These are phyloP conservation scores for Spinacia oleracea DNA, from an alignment of 179 eudicot genomes.

Conservation along the genomic window DNA sequence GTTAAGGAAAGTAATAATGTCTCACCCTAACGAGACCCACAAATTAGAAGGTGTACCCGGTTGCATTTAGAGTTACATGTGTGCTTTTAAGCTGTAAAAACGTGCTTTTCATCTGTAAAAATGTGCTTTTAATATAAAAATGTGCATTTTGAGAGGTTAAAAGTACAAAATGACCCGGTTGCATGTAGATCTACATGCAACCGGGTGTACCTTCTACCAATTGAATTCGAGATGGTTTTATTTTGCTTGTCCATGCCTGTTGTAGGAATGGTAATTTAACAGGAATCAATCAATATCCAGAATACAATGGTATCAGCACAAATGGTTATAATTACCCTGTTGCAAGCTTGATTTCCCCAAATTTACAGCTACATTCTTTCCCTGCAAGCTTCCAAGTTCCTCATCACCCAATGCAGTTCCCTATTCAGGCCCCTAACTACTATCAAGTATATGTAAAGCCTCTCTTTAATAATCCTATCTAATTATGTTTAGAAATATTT, in stretches of 20 bases:
- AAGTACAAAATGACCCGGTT: too few species aligned
- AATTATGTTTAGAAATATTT: neutral
- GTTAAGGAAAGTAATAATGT: too few species aligned
- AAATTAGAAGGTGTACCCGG: too few species aligned
- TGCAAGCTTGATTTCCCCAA: conserved; percentile 3
- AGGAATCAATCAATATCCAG: conserved; percentile 8
- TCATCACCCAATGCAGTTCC: conserved; percentile 10
- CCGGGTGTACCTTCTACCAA: too few species aligned
- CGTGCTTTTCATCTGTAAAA: too few species aligned
- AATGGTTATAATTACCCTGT: neutral
- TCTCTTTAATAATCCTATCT: neutral
- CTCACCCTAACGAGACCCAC: neutral
- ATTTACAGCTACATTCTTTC: conserved; percentile 7
- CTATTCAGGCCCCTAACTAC: conserved; percentile 10
- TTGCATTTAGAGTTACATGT: too few species aligned
- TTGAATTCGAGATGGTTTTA: neutral
- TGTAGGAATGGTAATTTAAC: conserved; percentile 19
- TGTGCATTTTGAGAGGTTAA: too few species aligned
- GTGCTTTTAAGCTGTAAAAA: too few species aligned
- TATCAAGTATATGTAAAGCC: conserved; percentile 10
- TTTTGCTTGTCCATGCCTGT: neutral
- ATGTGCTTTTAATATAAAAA: too few species aligned
- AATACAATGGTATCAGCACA: neutral
- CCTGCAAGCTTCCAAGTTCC: conserved; percentile 13
- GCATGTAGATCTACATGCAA: too few species aligned